A percentile compares a stretch with the other conserved stretches of the same genome.
Conservation (phyloP, 2,329 filamentous ascomycete genomes). For the Fusarium cicatricum region DNA sequence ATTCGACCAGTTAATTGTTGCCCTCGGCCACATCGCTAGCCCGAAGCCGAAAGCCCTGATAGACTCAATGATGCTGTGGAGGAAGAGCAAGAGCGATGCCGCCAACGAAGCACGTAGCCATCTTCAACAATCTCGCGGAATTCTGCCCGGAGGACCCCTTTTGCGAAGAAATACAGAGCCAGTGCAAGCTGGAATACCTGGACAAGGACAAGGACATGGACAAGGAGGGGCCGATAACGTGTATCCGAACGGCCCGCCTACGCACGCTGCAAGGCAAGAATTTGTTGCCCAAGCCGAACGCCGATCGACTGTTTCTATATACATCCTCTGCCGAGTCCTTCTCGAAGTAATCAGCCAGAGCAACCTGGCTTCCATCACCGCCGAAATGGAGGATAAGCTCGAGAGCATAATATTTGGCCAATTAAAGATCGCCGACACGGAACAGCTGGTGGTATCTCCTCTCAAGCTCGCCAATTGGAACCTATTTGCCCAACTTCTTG, state of each 20-base stretch:
- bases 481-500: constrained; percentile 89
- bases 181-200: constrained; percentile 53
- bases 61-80: constrained; percentile 98
- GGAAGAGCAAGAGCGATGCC: constrained; percentile 92
- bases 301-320: constrained; percentile 92
- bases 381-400: constrained; percentile 92
- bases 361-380: constrained; percentile 79
- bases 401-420: constrained; percentile 98
- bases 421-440: constrained; percentile 85
- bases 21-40: constrained; percentile 91
- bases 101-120: constrained; percentile 73
- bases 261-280: constrained; percentile 66
- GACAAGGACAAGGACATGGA: constrained; percentile 27
- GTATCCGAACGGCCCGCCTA: constrained; percentile 48
- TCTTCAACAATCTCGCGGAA: constrained; percentile 61
- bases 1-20: constrained; percentile 94
- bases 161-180: constrained; percentile 80
- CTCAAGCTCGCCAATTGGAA: constrained; percentile 95
- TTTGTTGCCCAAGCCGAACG: constrained; percentile 83
- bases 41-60: constrained; percentile 95
- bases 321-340: constrained; percentile 91
- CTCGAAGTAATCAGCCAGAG: constrained; percentile 95
- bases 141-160: constrained; percentile 58
- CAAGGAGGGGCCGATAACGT: constrained; percentile 41
- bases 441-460: constrained; percentile 78